A percentile compares a stretch with the other conserved stretches of the same genome.
Conservation (phyloP, 441 rosid species). For the Sinapis alba region DNA sequence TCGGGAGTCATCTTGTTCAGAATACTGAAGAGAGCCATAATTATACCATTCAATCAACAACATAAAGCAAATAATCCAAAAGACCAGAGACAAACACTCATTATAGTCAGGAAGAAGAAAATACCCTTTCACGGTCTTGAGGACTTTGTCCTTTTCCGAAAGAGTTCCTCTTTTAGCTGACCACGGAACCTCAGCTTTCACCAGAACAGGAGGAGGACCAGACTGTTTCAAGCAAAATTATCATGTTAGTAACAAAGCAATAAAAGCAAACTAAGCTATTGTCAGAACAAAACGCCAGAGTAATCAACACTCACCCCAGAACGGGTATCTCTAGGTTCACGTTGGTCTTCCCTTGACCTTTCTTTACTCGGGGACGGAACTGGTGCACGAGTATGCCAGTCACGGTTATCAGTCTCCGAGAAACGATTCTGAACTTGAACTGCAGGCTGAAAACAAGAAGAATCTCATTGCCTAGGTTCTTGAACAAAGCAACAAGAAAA, state of each 20-base stretch:
- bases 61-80: background rate
- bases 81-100: background rate
- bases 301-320: conserved; percentile 47
- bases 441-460: conserved; percentile 42
- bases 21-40: conserved; percentile 50
- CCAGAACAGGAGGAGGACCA: conserved; percentile 62
- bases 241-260: conserved; percentile 18
- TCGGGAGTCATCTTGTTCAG: conserved; percentile 91
- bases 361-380: conserved; percentile 64
- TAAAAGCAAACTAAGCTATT: background rate
- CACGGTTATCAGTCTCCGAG: conserved; percentile 84
- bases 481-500: background rate
- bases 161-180: conserved; percentile 74
- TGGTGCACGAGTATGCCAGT: conserved; percentile 84
- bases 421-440: conserved; percentile 64
- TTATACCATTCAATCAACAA: background rate
- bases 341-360: conserved; percentile 61
- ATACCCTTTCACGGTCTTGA: conserved; percentile 94
- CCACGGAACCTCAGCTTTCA: conserved; percentile 97
- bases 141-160: conserved; percentile 79
- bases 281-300: background rate
- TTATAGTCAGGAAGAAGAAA: background rate
- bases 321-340: conserved; percentile 56
- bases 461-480: background rate
- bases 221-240: conserved; percentile 48